Base-by-base conservation (phyloP, 768 basidiomycete genomes). In the Krasilnikovozyma curviuscula region DNA sequence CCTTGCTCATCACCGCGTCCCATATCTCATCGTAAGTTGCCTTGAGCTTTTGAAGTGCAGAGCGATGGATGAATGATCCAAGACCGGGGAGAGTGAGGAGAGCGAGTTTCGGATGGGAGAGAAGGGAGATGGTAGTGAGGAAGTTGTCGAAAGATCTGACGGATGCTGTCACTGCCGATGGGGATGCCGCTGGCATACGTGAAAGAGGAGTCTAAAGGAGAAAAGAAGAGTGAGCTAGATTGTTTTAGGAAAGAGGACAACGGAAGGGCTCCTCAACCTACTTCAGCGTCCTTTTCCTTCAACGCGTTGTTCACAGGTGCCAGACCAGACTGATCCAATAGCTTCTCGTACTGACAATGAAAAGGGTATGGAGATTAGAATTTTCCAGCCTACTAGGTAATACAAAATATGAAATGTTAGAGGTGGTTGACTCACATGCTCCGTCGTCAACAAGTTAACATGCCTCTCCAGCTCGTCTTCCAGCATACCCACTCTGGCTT, bases 41-140 rank as follows among this genome's bases (percentile, higher is more conserved):
- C 2, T 74, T 79, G 51, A 97, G 67, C 12, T 77, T 70, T 29
- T 67, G 66, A 51, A 95, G 66, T 1, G 82, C 83, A 16, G 73
- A 72, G 9, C 76, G 77, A 59, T 97, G 91, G 7, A 95, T 77
- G 27, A 70, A 67, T 0, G 69, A 67, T 6, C 79, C 77, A 24
- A 89, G 65, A 10, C 69, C 67, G 27, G 80, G 77, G 0, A 78
- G 71, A 0, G 76, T 72, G 12, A 97, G 72, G 27, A 77, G 75
- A 0, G 79, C 69, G 0, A 97, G 74, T 2, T 83, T 78, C 0
- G 82, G 77, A 0, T 83, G 80, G 13, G 83, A 76, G 13, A 86
- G 56, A 45, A 66, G 78, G 54, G 83, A 82, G 24, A 77, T 70
- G 1, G 77, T 74, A 5, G 83, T 80, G 3, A 97, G 76, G 81